Conservation (phyloP, 2,329 filamentous ascomycete species). For the Hymenoscyphus occultus region DNA sequence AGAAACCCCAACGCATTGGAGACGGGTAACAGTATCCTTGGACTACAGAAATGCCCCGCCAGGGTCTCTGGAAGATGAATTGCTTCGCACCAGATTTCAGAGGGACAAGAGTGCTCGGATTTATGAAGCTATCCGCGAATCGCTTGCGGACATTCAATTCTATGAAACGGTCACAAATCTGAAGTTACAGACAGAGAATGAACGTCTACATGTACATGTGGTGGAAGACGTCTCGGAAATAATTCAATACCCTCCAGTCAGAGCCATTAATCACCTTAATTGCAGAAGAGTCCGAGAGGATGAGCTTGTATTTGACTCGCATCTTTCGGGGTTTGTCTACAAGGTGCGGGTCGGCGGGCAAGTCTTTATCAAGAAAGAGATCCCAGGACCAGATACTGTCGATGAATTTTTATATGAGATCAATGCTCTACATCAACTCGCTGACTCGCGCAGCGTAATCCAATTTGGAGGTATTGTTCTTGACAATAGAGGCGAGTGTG, state of each 20-base stretch:
- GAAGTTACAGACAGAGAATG: slow-evolving; percentile 84
- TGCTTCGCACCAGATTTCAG: slow-evolving; percentile 75
- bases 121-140: slow-evolving; percentile 91
- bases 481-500: slow-evolving; percentile 67
- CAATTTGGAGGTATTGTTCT: slow-evolving; percentile 84
- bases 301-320: slow-evolving; percentile 79
- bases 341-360: slow-evolving; percentile 71
- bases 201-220: slow-evolving; percentile 89
- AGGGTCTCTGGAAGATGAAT: slow-evolving; percentile 81
- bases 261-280: slow-evolving; percentile 69
- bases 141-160: slow-evolving; percentile 89
- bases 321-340: slow-evolving; percentile 97
- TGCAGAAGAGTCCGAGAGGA: slow-evolving; percentile 67
- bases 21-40: slow-evolving; percentile 86
- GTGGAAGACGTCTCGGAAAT: slow-evolving; percentile 92
- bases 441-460: slow-evolving; percentile 73
- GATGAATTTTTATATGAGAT: slow-evolving; percentile 98
- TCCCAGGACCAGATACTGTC: slow-evolving; percentile 89
- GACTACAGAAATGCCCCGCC: slow-evolving; percentile 82
- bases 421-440: slow-evolving; percentile 81
- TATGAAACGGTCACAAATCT: slow-evolving; percentile 95
- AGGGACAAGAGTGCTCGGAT: slow-evolving; percentile 90
- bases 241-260: slow-evolving; percentile 75
- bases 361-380: slow-evolving; percentile 93
- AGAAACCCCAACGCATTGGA: slow-evolving; percentile 74